phyloP scores from a whole-genome alignment of 148 eudicot species.

The Silene uniflora region DNA sequence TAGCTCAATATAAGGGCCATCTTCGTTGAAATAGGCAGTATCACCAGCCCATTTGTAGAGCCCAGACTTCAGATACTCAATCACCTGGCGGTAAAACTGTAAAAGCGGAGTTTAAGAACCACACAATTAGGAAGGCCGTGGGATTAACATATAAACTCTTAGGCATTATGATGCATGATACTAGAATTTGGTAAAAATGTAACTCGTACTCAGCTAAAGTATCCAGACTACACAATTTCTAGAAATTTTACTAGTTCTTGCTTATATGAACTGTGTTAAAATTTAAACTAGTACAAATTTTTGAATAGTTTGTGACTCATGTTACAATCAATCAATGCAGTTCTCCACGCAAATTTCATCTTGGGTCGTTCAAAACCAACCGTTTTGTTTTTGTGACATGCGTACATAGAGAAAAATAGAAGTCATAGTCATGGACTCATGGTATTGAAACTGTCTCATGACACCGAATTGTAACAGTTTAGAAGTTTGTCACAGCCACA shows the following conservation, averaged over 20 bases:
- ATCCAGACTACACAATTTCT: background rate
- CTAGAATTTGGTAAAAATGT: background rate
- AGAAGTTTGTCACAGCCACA: too few species aligned
- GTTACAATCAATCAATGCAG: too few species aligned
- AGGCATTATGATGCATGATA: too few species aligned
- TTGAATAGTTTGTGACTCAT: too few species aligned
- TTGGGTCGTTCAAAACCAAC: too few species aligned
- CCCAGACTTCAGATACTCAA: conserved; percentile 80
- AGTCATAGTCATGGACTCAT: too few species aligned
- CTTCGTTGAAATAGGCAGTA: conserved; percentile 44
- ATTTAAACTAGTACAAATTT: too few species aligned
- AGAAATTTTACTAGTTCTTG: background rate
- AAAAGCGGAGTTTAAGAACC: conserved; percentile 6
- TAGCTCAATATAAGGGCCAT: conserved; percentile 82
- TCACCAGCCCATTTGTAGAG: conserved; percentile 95
- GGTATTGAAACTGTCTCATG: too few species aligned
- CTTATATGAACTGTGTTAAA: background rate
- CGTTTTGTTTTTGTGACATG: background rate
- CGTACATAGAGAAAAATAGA: background rate
- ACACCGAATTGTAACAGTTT: too few species aligned
- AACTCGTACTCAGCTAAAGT: background rate
- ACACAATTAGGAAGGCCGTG: background rate
- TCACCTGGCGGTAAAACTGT: conserved; percentile 84
- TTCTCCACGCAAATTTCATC: too few species aligned
- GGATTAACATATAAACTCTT: too few species aligned